These are phyloP conservation scores for Porodaedalea pini DNA, from an alignment of 1,284 basidiomycete genomes.

Conservation along the genomic window DNA sequence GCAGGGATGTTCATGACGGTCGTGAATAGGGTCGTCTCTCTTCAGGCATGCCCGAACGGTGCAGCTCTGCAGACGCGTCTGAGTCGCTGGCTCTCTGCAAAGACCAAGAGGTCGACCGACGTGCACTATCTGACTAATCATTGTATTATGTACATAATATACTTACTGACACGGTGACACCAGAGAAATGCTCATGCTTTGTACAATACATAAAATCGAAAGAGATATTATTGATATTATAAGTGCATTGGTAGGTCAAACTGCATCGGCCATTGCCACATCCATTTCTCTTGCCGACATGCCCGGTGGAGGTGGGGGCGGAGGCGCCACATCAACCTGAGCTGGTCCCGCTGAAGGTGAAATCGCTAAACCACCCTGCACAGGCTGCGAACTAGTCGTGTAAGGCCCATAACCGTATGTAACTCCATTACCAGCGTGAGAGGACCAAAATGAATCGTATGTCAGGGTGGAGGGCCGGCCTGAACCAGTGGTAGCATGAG, in stretches of 20 bases:
- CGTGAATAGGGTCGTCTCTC: slow-evolving; percentile 1
- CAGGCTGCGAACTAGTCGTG: background rate
- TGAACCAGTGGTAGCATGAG: background rate
- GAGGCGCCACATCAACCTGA: background rate
- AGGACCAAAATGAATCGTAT: slow-evolving; percentile 19
- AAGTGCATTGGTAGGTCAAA: no score
- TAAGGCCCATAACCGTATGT: background rate
- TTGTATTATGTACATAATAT: no score
- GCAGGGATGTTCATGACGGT: slow-evolving; percentile 43
- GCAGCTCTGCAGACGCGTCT: background rate
- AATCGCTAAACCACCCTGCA: background rate
- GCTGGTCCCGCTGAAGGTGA: background rate
- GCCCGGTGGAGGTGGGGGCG: background rate
- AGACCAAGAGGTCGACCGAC: no score
- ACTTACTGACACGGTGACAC: no score
- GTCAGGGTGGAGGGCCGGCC: background rate
- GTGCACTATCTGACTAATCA: no score
- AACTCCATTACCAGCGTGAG: background rate
- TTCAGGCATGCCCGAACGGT: background rate
- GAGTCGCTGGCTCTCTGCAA: no score
- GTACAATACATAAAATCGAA: no score
- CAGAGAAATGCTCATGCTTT: no score
- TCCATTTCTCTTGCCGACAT: background rate
- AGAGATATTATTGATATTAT: background rate
- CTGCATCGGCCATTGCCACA: background rate